phyloP scores from a whole-genome alignment of 768 basidiomycete species.

The Rhizopogon vesiculosus region DNA sequence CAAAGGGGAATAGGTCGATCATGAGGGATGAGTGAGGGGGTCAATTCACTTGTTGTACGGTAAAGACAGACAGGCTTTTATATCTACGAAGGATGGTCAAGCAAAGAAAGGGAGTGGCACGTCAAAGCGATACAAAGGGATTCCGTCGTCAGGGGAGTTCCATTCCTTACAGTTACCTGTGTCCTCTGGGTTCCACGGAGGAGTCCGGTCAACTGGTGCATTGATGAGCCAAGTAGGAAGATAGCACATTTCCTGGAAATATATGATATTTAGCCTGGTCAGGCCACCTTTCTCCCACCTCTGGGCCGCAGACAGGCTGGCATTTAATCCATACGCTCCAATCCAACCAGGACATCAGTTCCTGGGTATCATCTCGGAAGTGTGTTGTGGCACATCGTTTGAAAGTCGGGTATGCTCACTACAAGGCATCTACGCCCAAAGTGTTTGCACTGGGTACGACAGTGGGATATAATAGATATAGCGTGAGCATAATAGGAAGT shows the following conservation, averaged over 20 bases:
- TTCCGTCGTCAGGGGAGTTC: too few relatives aligned
- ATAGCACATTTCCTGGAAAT: conserved; percentile 18
- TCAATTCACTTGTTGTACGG: too few relatives aligned
- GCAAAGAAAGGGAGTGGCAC: too few relatives aligned
- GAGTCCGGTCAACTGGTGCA: not conserved
- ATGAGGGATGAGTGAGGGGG: too few relatives aligned
- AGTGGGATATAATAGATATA: conserved; percentile 7
- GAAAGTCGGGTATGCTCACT: conserved; percentile 6
- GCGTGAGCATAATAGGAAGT: conserved; percentile 13
- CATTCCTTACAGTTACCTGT: too few relatives aligned
- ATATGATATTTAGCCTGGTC: too few relatives aligned
- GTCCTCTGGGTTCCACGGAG: not conserved
- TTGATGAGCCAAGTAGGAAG: conserved; percentile 18
- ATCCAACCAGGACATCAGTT: conserved; percentile 16
- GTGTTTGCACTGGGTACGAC: conserved; percentile 4
- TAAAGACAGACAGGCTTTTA: too few relatives aligned
- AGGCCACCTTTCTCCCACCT: not conserved
- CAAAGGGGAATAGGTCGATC: too few relatives aligned
- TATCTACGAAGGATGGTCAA: too few relatives aligned
- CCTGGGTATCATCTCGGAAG: conserved; percentile 1
- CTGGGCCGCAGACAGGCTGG: conserved; percentile 7
- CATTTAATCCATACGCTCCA: conserved; percentile 19
- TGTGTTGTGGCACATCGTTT: conserved; percentile 7
- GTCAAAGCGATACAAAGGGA: too few relatives aligned
- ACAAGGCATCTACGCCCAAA: not conserved